These are phyloP conservation scores for Echinochloa phyllopogon DNA, from an alignment of 176 grass and related monocot species.

Conservation along the genomic window DNA sequence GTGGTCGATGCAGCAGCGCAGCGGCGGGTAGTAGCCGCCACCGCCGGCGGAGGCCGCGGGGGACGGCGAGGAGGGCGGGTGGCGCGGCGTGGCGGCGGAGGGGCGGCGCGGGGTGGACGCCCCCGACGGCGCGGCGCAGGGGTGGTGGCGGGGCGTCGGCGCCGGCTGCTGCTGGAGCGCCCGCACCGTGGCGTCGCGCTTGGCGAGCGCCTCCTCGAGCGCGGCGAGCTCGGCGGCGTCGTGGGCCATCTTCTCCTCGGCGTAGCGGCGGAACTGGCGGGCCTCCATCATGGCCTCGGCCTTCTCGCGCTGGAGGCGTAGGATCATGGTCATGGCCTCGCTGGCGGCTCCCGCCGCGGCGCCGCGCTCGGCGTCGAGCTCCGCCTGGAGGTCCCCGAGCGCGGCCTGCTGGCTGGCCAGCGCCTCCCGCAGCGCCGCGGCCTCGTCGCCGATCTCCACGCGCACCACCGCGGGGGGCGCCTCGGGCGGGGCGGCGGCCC, in stretches of 20 bases:
- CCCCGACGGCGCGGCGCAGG: neutral
- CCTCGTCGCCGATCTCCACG: conserved; percentile 60
- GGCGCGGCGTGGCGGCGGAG: conserved; percentile 17
- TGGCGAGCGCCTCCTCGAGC: conserved; percentile 62
- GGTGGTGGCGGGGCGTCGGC: neutral
- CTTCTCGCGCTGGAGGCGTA: conserved; percentile 82
- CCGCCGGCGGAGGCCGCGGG: neutral
- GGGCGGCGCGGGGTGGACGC: conserved; percentile 36
- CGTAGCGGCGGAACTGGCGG: conserved; percentile 72
- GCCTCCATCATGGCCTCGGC: conserved; percentile 87
- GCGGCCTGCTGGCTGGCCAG: conserved; percentile 49
- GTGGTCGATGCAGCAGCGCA: conserved; percentile 54
- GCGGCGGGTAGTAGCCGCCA: conserved; percentile 50
- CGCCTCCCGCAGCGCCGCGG: conserved; percentile 48
- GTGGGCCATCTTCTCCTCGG: conserved; percentile 76
- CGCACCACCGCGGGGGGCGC: conserved; percentile 47
- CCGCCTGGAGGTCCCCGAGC: conserved; percentile 49
- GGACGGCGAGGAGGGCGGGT: conserved; percentile 20
- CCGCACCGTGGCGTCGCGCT: conserved; percentile 44
- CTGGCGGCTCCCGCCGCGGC: conserved; percentile 67
- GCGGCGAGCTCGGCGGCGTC: conserved; percentile 63
- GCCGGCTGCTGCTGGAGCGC: neutral
- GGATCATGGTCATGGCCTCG: conserved; percentile 87
- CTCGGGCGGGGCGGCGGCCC: conserved; percentile 23
- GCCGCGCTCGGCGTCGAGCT: conserved; percentile 76